These are phyloP conservation scores for Pestalotiopsis sp. DNA, from an alignment of 2,329 filamentous ascomycete species.

Conservation along the genomic window DNA sequence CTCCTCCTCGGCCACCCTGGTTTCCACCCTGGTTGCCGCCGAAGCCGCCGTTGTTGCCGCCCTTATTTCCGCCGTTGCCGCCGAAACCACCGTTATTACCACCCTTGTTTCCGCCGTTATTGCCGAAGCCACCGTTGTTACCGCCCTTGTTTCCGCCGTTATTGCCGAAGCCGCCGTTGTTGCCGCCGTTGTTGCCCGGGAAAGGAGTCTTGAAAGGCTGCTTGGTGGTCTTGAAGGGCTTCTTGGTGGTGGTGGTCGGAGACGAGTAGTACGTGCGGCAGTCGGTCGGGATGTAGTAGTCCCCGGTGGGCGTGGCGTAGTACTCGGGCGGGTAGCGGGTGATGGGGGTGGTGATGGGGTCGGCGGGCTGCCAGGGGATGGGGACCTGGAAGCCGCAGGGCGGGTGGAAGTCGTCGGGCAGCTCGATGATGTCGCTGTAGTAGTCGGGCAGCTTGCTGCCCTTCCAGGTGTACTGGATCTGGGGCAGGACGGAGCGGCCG, in stretches of 20 bases:
- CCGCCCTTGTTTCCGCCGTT: not conserved
- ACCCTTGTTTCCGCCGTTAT: not conserved
- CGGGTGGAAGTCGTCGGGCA: slow-evolving; percentile 44
- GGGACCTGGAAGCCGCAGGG: slow-evolving; percentile 37
- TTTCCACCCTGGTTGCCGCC: not conserved
- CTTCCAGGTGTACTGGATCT: slow-evolving; percentile 39
- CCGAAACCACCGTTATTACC: not conserved
- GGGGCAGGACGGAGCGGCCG: slow-evolving; percentile 35
- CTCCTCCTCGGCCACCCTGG: too few species aligned
- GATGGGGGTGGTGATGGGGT: slow-evolving; percentile 6
- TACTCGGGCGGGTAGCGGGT: not conserved
- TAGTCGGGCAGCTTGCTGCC: slow-evolving; percentile 38
- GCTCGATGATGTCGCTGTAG: slow-evolving; percentile 41
- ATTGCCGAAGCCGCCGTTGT: not conserved
- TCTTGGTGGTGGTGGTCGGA: not conserved
- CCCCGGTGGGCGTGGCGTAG: not conserved
- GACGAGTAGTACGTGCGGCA: not conserved
- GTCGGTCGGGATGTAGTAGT: not conserved
- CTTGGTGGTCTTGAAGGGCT: not conserved
- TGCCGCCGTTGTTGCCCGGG: not conserved
- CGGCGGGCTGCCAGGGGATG: slow-evolving; percentile 1
- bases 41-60: too few species aligned
- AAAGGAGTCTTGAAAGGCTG: not conserved
- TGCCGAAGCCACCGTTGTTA: not conserved
- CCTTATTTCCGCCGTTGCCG: not conserved